These are phyloP conservation scores for Botrytis medusae DNA, from an alignment of 2,329 filamentous ascomycete species.

Conservation along the genomic window DNA sequence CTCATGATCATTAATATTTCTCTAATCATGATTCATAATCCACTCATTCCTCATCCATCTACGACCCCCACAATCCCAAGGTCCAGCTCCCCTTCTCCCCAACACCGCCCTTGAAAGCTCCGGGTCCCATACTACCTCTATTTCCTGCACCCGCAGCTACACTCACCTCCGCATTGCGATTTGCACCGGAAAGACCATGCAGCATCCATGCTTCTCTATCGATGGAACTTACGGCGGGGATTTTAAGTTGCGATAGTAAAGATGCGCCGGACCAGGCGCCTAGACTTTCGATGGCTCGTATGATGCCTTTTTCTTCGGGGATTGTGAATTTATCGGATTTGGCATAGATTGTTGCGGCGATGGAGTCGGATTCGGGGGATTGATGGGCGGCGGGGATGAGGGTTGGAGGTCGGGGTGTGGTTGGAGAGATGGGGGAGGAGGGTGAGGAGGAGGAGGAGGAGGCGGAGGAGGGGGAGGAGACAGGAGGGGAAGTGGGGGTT, in stretches of 20 bases:
- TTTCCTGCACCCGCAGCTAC: conserved; percentile 45
- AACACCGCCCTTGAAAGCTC: conserved; percentile 48
- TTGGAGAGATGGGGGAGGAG: background rate
- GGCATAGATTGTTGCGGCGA: conserved; percentile 58
- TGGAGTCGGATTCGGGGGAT: conserved; percentile 53
- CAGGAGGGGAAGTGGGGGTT: background rate
- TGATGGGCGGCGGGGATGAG: conserved; percentile 34
- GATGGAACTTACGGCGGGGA: conserved; percentile 67
- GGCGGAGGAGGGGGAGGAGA: background rate
- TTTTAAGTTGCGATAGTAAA: conserved; percentile 64
- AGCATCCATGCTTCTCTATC: conserved; percentile 71
- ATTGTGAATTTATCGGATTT: conserved; percentile 44
- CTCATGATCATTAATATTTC: background rate
- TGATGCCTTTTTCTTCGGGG: conserved; percentile 52
- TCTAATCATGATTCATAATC: background rate
- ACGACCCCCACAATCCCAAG: conserved; percentile 57
- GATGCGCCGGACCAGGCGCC: conserved; percentile 76
- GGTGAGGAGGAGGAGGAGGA: background rate
- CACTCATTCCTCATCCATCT: background rate
- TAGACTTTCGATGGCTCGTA: conserved; percentile 67
- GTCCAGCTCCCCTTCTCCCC: conserved; percentile 55
- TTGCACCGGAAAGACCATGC: conserved; percentile 64
- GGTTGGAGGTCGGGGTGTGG: background rate
- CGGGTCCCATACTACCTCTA: conserved; percentile 64
- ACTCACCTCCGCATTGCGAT: conserved; percentile 54